phyloP scores from a whole-genome alignment of 768 basidiomycete genomes.

The Pluteus cervinus region DNA sequence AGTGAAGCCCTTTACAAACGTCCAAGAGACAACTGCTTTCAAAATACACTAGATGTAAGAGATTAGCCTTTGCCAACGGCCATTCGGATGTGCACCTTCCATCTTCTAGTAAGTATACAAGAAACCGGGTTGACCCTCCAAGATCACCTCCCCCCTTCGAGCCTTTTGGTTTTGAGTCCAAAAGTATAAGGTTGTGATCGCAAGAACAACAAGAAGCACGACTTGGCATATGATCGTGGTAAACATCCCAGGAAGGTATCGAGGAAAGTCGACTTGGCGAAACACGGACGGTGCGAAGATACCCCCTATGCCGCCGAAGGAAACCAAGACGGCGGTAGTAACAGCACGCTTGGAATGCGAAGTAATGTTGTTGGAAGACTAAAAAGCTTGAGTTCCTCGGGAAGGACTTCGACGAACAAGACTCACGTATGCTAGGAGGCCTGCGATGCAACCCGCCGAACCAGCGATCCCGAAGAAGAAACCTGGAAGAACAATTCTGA shows the following conservation, averaged over 20 bases:
- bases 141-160: constrained; percentile 14
- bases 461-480: constrained; percentile 41
- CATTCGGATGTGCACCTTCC: too few species aligned
- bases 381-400: constrained; percentile 3
- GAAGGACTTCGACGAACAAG: background rate
- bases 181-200: constrained; percentile 31
- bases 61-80: too few species aligned
- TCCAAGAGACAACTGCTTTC: too few species aligned
- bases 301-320: constrained; percentile 44
- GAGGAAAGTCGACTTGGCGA: constrained; percentile 38
- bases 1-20: too few species aligned
- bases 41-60: too few species aligned
- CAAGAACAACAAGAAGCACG: constrained; percentile 33
- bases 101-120: constrained; percentile 25
- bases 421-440: constrained; percentile 45
- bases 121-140: constrained; percentile 31
- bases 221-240: constrained; percentile 39
- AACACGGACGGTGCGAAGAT: constrained; percentile 43
- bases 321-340: constrained; percentile 38
- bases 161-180: constrained; percentile 27
- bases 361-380: constrained; percentile 46
- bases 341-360: constrained; percentile 45
- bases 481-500: constrained; percentile 17
- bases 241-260: constrained; percentile 41
- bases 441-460: constrained; percentile 38